Percentiles rank a stretch among this genome's conserved stretches.
phyloP scores from a whole-genome alignment of 805 yeast genomes.

The Monosporozyma yasuniensis region DNA sequence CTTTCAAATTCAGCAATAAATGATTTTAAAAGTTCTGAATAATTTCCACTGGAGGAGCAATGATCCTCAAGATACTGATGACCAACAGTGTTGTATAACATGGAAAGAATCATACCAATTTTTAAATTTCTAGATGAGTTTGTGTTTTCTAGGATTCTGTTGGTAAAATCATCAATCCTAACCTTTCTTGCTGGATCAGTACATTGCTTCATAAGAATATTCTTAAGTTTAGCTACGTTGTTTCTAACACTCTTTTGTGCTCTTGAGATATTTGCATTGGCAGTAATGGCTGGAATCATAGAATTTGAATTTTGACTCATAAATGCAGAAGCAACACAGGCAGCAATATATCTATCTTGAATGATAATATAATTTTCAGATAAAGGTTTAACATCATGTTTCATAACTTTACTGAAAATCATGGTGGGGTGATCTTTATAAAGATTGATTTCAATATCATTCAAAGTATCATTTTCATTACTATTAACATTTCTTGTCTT shows the following conservation, averaged over 20 bases:
- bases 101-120: conserved; percentile 17
- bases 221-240: conserved; percentile 19
- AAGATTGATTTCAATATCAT: conserved; percentile 19
- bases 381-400: conserved; percentile 28
- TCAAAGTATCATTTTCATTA: conserved; percentile 3
- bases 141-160: conserved; percentile 21
- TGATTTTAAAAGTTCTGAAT: conserved; percentile 19
- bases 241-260: conserved; percentile 19
- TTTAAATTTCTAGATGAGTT: conserved; percentile 15
- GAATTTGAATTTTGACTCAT: conserved; percentile 20
- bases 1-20: conserved; percentile 18
- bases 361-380: conserved; percentile 27
- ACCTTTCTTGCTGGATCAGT: conserved; percentile 15
- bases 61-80: conserved; percentile 23
- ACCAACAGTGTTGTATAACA: conserved; percentile 17
- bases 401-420: conserved; percentile 25
- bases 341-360: conserved; percentile 25
- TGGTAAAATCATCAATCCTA: conserved; percentile 22
- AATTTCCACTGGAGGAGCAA: conserved; percentile 18
- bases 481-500: conserved; percentile 4
- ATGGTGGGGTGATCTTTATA: conserved; percentile 23
- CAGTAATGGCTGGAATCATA: conserved; percentile 24
- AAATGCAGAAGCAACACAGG: conserved; percentile 23
- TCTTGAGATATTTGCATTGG: conserved; percentile 21
- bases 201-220: conserved; percentile 18